Evolutionary conservation across 139 green algal species (phyloP), one percentile per base, ranked within the genome.

Genomic region (Yamagishiella unicocca): DNA sequence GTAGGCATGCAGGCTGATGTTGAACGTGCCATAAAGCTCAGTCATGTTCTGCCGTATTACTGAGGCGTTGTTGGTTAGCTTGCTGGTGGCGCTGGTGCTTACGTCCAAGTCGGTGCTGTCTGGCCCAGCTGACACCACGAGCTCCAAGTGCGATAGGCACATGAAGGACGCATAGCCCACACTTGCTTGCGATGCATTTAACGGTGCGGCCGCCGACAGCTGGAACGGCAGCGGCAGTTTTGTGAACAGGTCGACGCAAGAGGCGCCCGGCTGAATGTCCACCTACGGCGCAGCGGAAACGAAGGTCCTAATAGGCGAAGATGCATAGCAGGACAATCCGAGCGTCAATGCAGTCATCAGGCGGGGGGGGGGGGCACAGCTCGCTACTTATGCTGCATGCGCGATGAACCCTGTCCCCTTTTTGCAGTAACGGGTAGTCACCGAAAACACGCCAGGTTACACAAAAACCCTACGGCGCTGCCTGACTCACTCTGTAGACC

Each of bases 101-200:
- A 29, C 1, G 38, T 2, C 21, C 22, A 24, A 4, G 19, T n/a
- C 27, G 10, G n/a, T 31, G 6, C 24, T 37, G 35, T 4, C 10
- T 2, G 10, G 17, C 46, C 46, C 35, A 17, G 29, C 12, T 6
- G n/a, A 31, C 1, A 55, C 35, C 22, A 33, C 38, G 10, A 74
- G 40, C 78, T 84, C 78, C 38, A 84, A 31, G 61, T 85, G 55
- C 17, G 79, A 73, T 17, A 85, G 42, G 0, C 25, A 12, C 61
- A 38, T 62, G n/a, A 85, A 75, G 42, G 61, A 62, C 9, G 35
- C 61, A 12, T 62, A 76, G 50, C 61, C 27, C 14, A 75, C 29
- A 19, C 6, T 70, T 1, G 33, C 72, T 29, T 10, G 19, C 4
- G 74, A 27, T n/a, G 31, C 46, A 22, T 33, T 46, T 27, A 31